Evolutionary conservation across 164 flowering plant species (phyloP).

Genomic region (Aristolochia contorta): DNA sequence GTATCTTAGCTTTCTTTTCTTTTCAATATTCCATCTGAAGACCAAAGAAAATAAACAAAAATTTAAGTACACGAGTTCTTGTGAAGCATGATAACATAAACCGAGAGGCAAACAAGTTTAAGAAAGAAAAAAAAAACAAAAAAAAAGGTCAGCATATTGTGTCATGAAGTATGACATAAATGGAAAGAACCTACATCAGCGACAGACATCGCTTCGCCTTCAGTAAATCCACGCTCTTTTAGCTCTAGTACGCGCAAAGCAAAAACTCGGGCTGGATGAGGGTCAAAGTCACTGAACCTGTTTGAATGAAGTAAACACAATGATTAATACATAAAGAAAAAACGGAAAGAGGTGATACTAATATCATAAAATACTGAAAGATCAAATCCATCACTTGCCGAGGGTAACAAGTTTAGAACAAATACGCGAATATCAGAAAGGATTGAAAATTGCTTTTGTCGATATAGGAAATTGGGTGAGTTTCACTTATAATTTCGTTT

Average conservation of each 20-base stretch:
- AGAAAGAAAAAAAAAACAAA: not conserved
- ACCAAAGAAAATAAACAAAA: not conserved
- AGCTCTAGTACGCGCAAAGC: conserved; percentile 78
- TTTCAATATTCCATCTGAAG: conserved; percentile 76
- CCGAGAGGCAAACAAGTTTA: too few relatives aligned
- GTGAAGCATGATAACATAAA: too few relatives aligned
- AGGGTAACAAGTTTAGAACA: too few relatives aligned
- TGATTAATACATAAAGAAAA: not conserved
- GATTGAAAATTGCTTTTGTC: too few relatives aligned
- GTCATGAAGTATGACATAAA: not conserved
- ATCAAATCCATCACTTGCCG: not conserved
- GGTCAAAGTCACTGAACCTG: conserved; percentile 58
- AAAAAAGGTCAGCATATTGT: not conserved
- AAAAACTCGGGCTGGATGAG: conserved; percentile 75
- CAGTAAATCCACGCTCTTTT: conserved; percentile 69
- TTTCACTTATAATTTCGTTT: too few relatives aligned
- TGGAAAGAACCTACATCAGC: conserved; percentile 55
- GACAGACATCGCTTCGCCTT: conserved; percentile 67
- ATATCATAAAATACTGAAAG: not conserved
- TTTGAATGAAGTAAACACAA: not conserved
- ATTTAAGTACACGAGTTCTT: not conserved
- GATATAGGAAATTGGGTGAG: too few relatives aligned
- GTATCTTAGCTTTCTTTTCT: conserved; percentile 65
- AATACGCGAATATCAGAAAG: too few relatives aligned
- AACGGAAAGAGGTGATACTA: not conserved